Evolutionary conservation across 805 yeast species (phyloP).

Genomic region (Helenozyma rhizophorensis): DNA sequence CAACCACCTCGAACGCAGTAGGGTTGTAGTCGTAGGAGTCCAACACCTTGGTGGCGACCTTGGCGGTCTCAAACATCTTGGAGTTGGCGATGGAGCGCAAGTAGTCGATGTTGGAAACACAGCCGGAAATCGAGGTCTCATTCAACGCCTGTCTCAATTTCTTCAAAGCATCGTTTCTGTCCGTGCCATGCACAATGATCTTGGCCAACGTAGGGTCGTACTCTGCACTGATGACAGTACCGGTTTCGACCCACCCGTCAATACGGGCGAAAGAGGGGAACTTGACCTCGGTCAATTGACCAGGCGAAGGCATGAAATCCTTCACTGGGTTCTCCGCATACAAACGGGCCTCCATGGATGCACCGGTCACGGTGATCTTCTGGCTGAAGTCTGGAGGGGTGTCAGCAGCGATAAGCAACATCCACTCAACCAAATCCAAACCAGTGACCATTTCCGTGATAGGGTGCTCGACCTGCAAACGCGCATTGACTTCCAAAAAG

Average conservation of each 20-base stretch:
- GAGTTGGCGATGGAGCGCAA: slow-evolving; percentile 81
- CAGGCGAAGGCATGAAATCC: slow-evolving; percentile 94
- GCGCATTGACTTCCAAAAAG: slow-evolving; percentile 92
- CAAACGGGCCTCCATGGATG: slow-evolving; percentile 93
- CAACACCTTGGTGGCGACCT: slow-evolving; percentile 82
- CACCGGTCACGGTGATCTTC: slow-evolving; percentile 65
- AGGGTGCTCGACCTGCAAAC: slow-evolving; percentile 97
- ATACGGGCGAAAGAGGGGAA: slow-evolving; percentile 92
- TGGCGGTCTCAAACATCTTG: slow-evolving; percentile 75
- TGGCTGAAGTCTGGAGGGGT: slow-evolving; percentile 73
- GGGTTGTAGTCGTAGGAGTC: slow-evolving; percentile 79
- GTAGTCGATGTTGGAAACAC: slow-evolving; percentile 86
- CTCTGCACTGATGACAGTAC: slow-evolving; percentile 84
- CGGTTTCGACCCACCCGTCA: slow-evolving; percentile 91
- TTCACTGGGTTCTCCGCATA: slow-evolving; percentile 97
- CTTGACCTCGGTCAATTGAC: slow-evolving; percentile 76
- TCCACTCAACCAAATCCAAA: slow-evolving; percentile 93
- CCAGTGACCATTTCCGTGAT: slow-evolving; percentile 95
- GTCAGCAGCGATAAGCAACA: slow-evolving; percentile 89
- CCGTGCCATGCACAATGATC: slow-evolving; percentile 90
- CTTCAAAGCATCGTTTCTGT: slow-evolving; percentile 76
- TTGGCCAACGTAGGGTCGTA: slow-evolving; percentile 96
- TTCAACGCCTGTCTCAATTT: slow-evolving; percentile 76
- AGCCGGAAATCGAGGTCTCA: slow-evolving; percentile 86
- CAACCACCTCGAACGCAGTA: slow-evolving; percentile 74